phyloP scores from a whole-genome alignment of 78 protist genomes.

The Dictyostelium brefeldianum region DNA sequence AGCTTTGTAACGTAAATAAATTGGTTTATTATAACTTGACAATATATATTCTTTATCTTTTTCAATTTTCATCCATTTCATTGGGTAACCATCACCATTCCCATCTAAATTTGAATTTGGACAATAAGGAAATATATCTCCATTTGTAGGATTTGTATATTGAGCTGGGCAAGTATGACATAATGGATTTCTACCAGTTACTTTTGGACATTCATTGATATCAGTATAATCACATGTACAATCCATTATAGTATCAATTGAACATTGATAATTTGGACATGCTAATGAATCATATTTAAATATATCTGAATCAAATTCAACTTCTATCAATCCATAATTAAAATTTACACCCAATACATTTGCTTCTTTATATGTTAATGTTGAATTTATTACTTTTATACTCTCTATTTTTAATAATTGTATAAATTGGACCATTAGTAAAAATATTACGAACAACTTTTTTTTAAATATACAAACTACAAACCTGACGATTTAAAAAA shows the following conservation, averaged over 20 bases:
- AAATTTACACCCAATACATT: constrained; percentile 34
- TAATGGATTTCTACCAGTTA: neutral
- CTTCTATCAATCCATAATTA: constrained; percentile 40
- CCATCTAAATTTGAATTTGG: neutral
- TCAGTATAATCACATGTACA: constrained; percentile 64
- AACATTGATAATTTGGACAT: constrained; percentile 48
- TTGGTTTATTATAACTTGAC: neutral
- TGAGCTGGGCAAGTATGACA: neutral
- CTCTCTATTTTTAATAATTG: no score
- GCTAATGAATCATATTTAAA: neutral
- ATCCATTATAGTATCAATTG: no score
- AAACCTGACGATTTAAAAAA: no score
- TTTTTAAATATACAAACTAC: no score
- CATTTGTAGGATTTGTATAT: neutral
- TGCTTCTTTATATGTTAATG: neutral
- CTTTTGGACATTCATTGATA: constrained; percentile 12
- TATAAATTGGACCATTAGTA: no score
- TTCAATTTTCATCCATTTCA: constrained; percentile 4
- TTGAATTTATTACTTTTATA: no score
- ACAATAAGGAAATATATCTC: neutral
- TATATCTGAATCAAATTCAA: constrained; percentile 42
- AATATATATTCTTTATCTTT: neutral
- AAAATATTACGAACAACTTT: no score
- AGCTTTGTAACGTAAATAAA: constrained; percentile 40
- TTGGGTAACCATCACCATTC: neutral